Evolutionary conservation across 2,329 filamentous ascomycete species (phyloP).

Genomic region (Septoria petroselini): DNA sequence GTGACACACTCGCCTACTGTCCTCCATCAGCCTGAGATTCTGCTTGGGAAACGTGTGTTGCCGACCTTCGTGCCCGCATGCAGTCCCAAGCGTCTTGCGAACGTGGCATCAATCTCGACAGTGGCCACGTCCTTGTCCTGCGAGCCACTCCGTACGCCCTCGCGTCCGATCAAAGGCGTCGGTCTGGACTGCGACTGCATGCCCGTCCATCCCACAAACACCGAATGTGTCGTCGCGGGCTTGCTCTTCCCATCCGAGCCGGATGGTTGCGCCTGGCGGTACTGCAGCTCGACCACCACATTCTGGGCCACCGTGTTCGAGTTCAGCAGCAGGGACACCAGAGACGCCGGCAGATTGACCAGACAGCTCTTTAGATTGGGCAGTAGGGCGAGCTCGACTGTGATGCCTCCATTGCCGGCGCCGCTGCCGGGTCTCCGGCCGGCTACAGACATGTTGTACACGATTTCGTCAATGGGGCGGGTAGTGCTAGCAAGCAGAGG

Average conservation of each 20-base stretch:
- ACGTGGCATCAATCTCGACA: constrained; percentile 83
- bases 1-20: constrained; percentile 55
- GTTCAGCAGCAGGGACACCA: constrained; percentile 82
- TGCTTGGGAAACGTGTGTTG: constrained; percentile 45
- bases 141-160: constrained; percentile 59
- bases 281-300: constrained; percentile 89
- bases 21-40: constrained; percentile 21
- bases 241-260: constrained; percentile 37
- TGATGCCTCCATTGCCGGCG: constrained; percentile 6
- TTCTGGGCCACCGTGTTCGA: constrained; percentile 92
- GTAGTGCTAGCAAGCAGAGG: constrained; percentile 9
- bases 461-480: constrained; percentile 12
- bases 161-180: constrained; percentile 68
- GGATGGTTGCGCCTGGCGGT: constrained; percentile 58
- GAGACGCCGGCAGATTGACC: constrained; percentile 81
- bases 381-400: constrained; percentile 71
- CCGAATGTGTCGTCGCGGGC: constrained; percentile 55
- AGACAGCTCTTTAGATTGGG: constrained; percentile 85
- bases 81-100: constrained; percentile 73
- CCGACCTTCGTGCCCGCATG: constrained; percentile 76
- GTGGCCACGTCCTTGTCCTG: constrained; percentile 73
- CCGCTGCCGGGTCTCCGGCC: constrained; percentile 13
- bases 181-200: constrained; percentile 89
- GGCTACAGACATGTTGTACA: constrained; percentile 17
- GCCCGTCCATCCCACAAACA: constrained; percentile 94